Base-by-base conservation (phyloP, 169 alveolate genomes). In the Toxoplasma gondii region DNA sequence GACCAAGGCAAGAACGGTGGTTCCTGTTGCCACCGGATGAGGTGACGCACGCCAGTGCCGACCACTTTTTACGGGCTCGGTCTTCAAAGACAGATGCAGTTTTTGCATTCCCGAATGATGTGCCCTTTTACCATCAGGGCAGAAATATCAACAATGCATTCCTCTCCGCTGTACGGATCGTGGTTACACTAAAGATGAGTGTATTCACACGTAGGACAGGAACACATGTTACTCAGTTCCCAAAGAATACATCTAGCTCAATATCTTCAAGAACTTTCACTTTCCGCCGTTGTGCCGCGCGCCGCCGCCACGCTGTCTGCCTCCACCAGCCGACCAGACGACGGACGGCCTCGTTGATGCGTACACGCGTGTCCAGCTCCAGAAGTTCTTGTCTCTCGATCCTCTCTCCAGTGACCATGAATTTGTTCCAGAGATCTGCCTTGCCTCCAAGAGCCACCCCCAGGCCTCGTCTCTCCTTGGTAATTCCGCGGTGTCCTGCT, bases 281-380 rank as follows among this genome's bases (percentile, higher is more conserved):
- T 44, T 82, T 82, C 41, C 29, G n/a, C 67, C 90, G 1, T 24
- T 67, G 31, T 39, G 90, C 90, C 5, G 90, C 90, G 44, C 90
- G n/a, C 7, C 90, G 90, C 39, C 67, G n/a, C 90, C 90, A 82
- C 5, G 90, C 90, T 1, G 90, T 82, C 31, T 31, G 64, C 16
- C 90, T 2, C 90, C 90, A 82, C 90, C 90, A 82, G 19, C 58
- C 38, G n/a, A 24, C 41, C 39, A 82, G 31, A 44, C 90, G 90
- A 5, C 67, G 34, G 19, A 9, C 41, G 0, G 90, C 53, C 64
- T 82, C 90, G 38, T 17, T 1, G 24, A 82, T 10, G 17, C 90
- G 16, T 9, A 38, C 54, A 41, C 90, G 41, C 44, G 36, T 29
- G 67, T 82, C 67, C n/a, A 82, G 38, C n/a, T 38, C 90, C 34